Evolutionary conservation across 2,329 filamentous ascomycete genomes (phyloP), one percentile per base, ranked within the genome.

Genomic region (Elsinoe necatrix): DNA sequence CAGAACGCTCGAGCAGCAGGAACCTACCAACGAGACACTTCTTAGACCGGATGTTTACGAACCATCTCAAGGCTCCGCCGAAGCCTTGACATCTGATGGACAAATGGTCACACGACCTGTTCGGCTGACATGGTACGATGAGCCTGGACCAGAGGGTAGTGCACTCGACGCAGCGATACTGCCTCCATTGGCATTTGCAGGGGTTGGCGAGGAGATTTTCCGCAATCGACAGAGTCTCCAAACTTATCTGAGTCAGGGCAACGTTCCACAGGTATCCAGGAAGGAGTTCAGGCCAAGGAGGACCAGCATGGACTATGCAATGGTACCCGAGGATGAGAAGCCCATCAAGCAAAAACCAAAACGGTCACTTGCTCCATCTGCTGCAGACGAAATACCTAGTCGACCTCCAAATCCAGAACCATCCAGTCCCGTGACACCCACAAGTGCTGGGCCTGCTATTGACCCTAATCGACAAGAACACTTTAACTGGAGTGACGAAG

Each of bases 401-500:
- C 34, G 43, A 16, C 20, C 43, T 20, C 3, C 20, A 2, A 48
- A 27, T 25, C 43, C 21, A 9, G 43, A 48, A 25, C 43, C 21
- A 6, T 3, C n/a, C 5, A 29, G 20, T 25, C 43, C 43, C 7
- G 21, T 48, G 2, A 18, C 18, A 20, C 41, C 41, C 4, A 11
- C 4, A 4, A 25, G 8, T 3, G 4, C 41, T 50, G 14, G 14
- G 27, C 29, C 31, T 14, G 6, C 48, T 21, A 34, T 52, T 20
- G 20, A 52, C 25, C n/a, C 34, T 25, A 9, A 37, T 11, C 16
- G 11, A 39, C 29, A 16, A n/a, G 31, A 52, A 18, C 2, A 21
- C 14, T 52, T 52, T 18, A 27, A 52, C 34, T 52, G 48, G 48
- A 52, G 48, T 18, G 48, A 52, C 6, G 48, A 52, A 25, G n/a